Base-by-base conservation (phyloP, 2,329 filamentous ascomycete species). In the Colletotrichum aenigma region DNA sequence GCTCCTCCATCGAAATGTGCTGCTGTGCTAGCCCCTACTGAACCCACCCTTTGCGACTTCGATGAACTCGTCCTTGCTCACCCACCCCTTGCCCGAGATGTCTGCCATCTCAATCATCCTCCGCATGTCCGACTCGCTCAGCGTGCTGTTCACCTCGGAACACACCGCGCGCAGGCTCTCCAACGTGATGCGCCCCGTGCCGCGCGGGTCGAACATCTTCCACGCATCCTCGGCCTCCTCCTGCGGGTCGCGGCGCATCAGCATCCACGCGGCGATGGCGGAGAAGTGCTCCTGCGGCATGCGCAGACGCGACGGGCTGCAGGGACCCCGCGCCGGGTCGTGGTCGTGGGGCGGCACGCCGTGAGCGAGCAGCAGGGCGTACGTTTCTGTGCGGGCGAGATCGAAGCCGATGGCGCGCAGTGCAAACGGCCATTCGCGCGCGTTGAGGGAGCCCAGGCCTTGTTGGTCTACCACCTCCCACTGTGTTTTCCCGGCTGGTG, bases 91-190 rank as follows among this genome's bases (percentile, higher is more conserved):
- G 2, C 95, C 96, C 82, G 98, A 95, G 78, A 98, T 90, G 87
- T 99, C 97, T 87, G 98, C 97, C 85, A 98, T 96, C 82, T 98
- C 96, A 86, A 99, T 97, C 97, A 99, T 99, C 78, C 96, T 96
- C 79, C 92, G 90, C 77, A 99, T 89, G 84, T 99, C 97, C 81
- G 97, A 94, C 82, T 99, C 96, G 79, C 97, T 95, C 79, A 99
- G 89, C 15, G 95, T 95, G 58, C 85, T 84, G 9, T 97, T 97
- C 78, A 99, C 88, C 84, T 98, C 97, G 80, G 95, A 91, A 74
- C 96, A 96, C 30, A 98, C 95, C 73, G 95, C 89, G 77, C 95
- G 89, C 85, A 99, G 87, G 86, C 98, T 97, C 76, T 97, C 94
- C 64, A 98, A 87, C 68, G 94, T 96, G 79, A 99, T 98, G 78